phyloP scores from a whole-genome alignment of 352 stramenopile genomes.

The Globisporangium iwayamae region DNA sequence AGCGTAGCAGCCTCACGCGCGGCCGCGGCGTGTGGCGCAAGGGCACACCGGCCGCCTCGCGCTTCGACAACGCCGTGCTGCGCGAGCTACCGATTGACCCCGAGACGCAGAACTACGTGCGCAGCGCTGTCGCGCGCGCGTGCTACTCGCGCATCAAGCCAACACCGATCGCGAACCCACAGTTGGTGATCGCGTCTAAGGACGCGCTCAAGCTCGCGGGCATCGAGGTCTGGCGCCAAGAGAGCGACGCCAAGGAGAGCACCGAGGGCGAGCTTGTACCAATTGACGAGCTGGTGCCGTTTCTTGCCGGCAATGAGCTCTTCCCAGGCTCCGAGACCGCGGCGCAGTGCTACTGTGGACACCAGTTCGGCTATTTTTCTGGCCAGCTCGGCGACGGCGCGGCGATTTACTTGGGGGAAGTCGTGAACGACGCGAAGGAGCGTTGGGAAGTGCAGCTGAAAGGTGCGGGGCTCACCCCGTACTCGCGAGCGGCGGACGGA shows the following conservation, averaged over 20 bases:
- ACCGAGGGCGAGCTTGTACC: conserved; percentile 21
- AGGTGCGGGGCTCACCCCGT: conserved; percentile 94
- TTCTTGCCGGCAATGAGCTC: conserved; percentile 72
- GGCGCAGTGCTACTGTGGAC: conserved; percentile 90
- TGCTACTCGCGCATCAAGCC: conserved; percentile 65
- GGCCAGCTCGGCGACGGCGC: conserved; percentile 90
- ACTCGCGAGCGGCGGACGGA: conserved; percentile 92
- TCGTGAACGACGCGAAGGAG: conserved; percentile 39
- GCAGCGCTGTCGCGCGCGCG: conserved; percentile 39
- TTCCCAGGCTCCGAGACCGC: conserved; percentile 70
- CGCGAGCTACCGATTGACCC: conserved; percentile 58
- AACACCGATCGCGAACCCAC: conserved; percentile 51
- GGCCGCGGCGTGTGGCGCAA: conserved; percentile 43
- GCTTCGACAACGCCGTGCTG: conserved; percentile 65
- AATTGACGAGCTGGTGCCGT: conserved; percentile 44
- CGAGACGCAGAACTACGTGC: conserved; percentile 49
- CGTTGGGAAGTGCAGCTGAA: conserved; percentile 96
- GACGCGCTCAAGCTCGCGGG: conserved; percentile 56
- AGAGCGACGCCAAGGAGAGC: conserved; percentile 3
- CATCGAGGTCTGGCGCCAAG: conserved; percentile 33
- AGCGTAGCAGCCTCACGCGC: conserved; percentile 12
- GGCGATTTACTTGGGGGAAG: conserved; percentile 87
- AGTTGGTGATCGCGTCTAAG: conserved; percentile 53
- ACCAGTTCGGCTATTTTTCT: conserved; percentile 92
- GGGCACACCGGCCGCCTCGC: conserved; percentile 18